phyloP scores from a whole-genome alignment of 2,329 filamentous ascomycete species.

The Ceratocystis alfenasii region DNA sequence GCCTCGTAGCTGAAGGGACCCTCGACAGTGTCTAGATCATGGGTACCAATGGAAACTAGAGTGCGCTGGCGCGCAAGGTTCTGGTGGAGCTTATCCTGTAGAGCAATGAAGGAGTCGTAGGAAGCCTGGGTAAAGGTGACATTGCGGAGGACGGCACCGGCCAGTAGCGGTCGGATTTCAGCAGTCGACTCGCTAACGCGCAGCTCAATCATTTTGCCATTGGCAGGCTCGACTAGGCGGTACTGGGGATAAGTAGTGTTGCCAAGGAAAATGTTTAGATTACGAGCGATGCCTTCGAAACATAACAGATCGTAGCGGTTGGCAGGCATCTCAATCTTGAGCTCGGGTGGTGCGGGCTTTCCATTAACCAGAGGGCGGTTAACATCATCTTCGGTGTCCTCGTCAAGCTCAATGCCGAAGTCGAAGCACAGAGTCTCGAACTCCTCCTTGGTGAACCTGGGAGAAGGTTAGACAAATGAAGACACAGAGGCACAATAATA shows the following conservation, averaged over 20 bases:
- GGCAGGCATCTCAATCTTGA: constrained; percentile 96
- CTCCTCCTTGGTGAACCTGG: constrained; percentile 76
- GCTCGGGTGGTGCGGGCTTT: constrained; percentile 74
- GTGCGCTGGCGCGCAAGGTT: constrained; percentile 89
- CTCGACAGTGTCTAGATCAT: constrained; percentile 85
- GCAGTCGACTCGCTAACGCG: constrained; percentile 64
- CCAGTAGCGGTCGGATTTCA: constrained; percentile 74
- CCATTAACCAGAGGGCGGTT: constrained; percentile 64
- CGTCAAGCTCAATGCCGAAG: constrained; percentile 94
- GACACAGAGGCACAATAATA: constrained; percentile 13
- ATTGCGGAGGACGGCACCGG: constrained; percentile 77
- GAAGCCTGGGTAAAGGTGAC: constrained; percentile 82
- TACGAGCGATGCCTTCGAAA: constrained; percentile 90
- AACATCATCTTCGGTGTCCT: constrained; percentile 65
- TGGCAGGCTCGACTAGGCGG: constrained; percentile 57
- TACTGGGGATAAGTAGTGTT: constrained; percentile 68
- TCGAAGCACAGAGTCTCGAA: constrained; percentile 98
- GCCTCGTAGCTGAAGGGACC: constrained; percentile 97
- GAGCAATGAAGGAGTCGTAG: constrained; percentile 93
- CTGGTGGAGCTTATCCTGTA: constrained; percentile 96
- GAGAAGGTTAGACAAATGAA: constrained; percentile 22
- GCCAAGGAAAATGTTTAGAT: constrained; percentile 88
- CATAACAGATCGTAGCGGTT: constrained; percentile 93
- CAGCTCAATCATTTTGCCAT: constrained; percentile 66
- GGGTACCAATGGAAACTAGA: constrained; percentile 91